A percentile compares a stretch with the other conserved stretches of the same genome.
Evolutionary conservation across 352 stramenopile species (phyloP).

Genomic region (Phytophthora vignae): DNA sequence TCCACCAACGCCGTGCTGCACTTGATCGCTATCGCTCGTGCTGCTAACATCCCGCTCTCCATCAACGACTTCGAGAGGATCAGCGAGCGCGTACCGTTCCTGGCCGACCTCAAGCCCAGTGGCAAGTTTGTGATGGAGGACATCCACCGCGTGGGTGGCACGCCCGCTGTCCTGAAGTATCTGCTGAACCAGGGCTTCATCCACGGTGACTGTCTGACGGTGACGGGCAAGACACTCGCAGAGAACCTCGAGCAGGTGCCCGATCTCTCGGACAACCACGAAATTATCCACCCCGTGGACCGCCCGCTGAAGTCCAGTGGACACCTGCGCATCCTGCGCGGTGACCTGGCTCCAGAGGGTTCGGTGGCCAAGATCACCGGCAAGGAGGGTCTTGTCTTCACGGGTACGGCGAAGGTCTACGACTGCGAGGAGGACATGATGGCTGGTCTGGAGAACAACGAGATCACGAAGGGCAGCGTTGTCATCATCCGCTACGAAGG

Average conservation of each 20-base stretch:
- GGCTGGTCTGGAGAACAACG: slow-evolving; percentile 72
- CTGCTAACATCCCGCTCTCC: slow-evolving; percentile 91
- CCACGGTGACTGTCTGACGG: slow-evolving; percentile 97
- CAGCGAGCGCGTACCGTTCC: slow-evolving; percentile 94
- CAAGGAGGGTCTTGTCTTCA: slow-evolving; percentile 91
- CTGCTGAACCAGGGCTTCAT: slow-evolving; percentile 97
- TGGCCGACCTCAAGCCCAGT: slow-evolving; percentile 98
- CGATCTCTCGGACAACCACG: slow-evolving; percentile 94
- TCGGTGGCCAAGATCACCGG: slow-evolving; percentile 97
- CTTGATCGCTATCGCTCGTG: slow-evolving; percentile 97
- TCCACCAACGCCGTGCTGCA: slow-evolving; percentile 99
- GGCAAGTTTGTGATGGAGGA: slow-evolving; percentile 99
- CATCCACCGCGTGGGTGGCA: slow-evolving; percentile 97
- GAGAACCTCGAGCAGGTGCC: slow-evolving; percentile 96
- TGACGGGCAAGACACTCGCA: slow-evolving; percentile 97
- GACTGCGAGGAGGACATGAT: slow-evolving; percentile 99
- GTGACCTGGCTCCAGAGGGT: slow-evolving; percentile 96
- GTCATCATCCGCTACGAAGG: slow-evolving; percentile 99
- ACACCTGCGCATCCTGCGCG: slow-evolving; percentile 97
- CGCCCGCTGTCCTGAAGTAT: slow-evolving; percentile 98
- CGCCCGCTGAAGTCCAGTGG: slow-evolving; percentile 93
- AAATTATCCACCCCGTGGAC: slow-evolving; percentile 96
- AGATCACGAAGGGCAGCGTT: slow-evolving; percentile 97
- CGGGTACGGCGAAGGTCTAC: slow-evolving; percentile 91
- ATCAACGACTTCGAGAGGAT: slow-evolving; percentile 98